These are phyloP conservation scores for Auricularia cornea DNA, from an alignment of 768 basidiomycete species.

Conservation along the genomic window DNA sequence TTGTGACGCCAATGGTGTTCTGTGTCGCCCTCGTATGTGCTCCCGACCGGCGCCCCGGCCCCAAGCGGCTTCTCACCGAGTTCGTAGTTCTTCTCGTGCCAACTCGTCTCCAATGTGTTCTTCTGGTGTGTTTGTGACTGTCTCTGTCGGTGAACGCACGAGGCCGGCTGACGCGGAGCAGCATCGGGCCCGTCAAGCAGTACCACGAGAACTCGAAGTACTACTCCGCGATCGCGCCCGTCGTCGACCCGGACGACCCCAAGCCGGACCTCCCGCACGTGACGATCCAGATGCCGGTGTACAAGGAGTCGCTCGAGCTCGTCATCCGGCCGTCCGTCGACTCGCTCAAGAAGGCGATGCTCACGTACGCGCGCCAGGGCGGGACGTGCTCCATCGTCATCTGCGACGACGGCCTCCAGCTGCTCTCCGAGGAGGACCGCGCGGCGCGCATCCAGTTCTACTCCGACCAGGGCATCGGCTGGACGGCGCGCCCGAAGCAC, in stretches of 20 bases:
- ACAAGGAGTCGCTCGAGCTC: constrained; percentile 15
- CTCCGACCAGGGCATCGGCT: constrained; percentile 20
- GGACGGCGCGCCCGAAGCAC: constrained; percentile 23
- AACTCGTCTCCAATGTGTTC: constrained; percentile 21
- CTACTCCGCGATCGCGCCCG: constrained; percentile 12
- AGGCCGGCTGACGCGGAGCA: no score
- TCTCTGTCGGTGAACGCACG: constrained; percentile 66
- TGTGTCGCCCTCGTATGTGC: constrained; percentile 63
- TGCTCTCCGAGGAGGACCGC: constrained; percentile 19
- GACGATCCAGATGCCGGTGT: constrained; percentile 22
- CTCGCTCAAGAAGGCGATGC: constrained; percentile 28
- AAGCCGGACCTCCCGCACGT: constrained; percentile 34
- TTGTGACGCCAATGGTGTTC: constrained; percentile 59
- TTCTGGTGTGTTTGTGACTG: constrained; percentile 40
- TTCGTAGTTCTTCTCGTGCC: constrained; percentile 67
- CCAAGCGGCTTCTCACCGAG: not conserved
- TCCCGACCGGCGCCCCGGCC: constrained; percentile 2
- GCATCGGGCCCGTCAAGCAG: constrained; percentile 76
- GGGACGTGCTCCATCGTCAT: constrained; percentile 28
- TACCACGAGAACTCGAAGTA: constrained; percentile 34
- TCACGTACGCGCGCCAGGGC: constrained; percentile 33
- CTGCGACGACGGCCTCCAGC: constrained; percentile 33
- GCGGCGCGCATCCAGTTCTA: constrained; percentile 25
- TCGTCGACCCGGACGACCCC: constrained; percentile 25
- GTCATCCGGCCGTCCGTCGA: constrained; percentile 6